Percentiles rank a stretch among this genome's conserved stretches.
phyloP scores from a whole-genome alignment of 2,329 filamentous ascomycete species.

The Stachybotrys chlorohalonatus region DNA sequence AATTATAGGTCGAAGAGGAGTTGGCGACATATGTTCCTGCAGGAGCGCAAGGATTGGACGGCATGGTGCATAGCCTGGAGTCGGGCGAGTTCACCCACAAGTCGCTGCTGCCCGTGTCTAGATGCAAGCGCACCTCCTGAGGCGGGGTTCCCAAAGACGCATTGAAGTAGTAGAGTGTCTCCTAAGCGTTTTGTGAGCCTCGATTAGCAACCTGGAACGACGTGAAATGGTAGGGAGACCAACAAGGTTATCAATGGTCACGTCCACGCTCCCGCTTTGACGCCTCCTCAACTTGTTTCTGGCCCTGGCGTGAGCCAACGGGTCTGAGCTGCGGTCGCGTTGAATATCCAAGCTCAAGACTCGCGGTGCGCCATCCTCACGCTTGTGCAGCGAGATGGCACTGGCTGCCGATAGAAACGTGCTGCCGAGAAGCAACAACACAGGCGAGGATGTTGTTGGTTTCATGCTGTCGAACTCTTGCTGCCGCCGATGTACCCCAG shows the following conservation, averaged over 20 bases:
- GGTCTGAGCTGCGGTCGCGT: constrained; percentile 25
- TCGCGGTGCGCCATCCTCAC: constrained; percentile 23
- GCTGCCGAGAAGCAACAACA: constrained; percentile 12
- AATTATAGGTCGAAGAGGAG: constrained; percentile 66
- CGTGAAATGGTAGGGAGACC: background rate
- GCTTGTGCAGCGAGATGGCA: constrained; percentile 18
- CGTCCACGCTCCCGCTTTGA: constrained; percentile 24
- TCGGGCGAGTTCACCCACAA: constrained; percentile 59
- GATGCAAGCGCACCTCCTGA: constrained; percentile 46
- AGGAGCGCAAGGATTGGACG: constrained; percentile 41
- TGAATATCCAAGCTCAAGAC: constrained; percentile 38
- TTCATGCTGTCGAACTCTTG: constrained; percentile 24
- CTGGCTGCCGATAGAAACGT: constrained; percentile 15
- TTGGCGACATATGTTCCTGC: constrained; percentile 63
- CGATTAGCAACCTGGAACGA: background rate
- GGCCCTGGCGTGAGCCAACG: constrained; percentile 33
- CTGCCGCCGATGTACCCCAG: background rate
- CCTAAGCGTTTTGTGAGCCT: constrained; percentile 19
- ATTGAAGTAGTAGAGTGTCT: constrained; percentile 58
- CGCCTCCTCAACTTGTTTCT: constrained; percentile 19
- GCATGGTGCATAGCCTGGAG: constrained; percentile 49
- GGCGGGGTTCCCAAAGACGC: constrained; percentile 53
- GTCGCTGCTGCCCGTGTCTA: constrained; percentile 63
- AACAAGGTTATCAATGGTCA: constrained; percentile 39
- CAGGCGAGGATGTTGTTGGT: constrained; percentile 14